phyloP scores from a whole-genome alignment of 164 flowering plant genomes.

The Akebia trifoliata region DNA sequence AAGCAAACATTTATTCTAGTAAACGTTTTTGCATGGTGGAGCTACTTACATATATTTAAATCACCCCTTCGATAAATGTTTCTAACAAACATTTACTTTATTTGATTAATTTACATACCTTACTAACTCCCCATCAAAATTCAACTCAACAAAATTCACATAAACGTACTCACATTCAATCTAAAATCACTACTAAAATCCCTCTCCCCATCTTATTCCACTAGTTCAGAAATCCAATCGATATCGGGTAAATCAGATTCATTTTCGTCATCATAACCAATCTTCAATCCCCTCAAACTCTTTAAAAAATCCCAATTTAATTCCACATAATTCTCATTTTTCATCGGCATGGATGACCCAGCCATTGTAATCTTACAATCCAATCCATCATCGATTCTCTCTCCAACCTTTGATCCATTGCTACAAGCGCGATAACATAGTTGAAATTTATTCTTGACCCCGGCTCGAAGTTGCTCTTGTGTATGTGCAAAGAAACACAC shows the following conservation, averaged over 20 bases:
- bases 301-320: conserved; percentile 21
- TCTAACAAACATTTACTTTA: no score
- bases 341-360: no score
- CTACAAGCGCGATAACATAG: no score
- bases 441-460: conserved; percentile 10
- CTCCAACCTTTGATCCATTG: no score
- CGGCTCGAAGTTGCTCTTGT: conserved; percentile 39
- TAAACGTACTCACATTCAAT: not conserved
- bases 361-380: not conserved
- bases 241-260: conserved; percentile 24
- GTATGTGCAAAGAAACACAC: conserved; percentile 73
- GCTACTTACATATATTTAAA: no score
- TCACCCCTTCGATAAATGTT: no score
- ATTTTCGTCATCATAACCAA: conserved; percentile 7
- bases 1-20: no score
- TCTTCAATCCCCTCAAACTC: conserved; percentile 23
- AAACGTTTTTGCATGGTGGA: no score
- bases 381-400: not conserved
- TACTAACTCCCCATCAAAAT: no score
- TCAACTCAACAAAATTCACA: no score
- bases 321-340: not conserved
- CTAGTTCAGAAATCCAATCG: conserved; percentile 44
- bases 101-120: no score
- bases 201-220: conserved; percentile 17
- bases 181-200: no score